phyloP scores from a whole-genome alignment of 768 basidiomycete species.

The Trametes punicea region DNA sequence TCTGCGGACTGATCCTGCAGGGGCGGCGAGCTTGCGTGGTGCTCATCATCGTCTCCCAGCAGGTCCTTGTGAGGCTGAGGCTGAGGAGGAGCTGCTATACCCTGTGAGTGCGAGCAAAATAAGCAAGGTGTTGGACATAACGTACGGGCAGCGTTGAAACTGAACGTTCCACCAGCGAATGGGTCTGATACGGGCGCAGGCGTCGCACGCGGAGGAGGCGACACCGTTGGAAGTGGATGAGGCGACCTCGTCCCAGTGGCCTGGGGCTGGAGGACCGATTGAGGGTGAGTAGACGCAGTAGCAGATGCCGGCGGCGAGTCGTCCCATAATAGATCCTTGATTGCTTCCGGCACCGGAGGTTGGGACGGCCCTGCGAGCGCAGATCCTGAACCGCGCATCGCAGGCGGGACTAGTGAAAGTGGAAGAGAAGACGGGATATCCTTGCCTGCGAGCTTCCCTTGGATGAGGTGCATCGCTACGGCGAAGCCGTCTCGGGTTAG shows the following conservation, averaged over 20 bases:
- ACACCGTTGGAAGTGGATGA: conserved; percentile 11
- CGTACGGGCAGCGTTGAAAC: conserved; percentile 29
- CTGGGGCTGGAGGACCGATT: conserved; percentile 32
- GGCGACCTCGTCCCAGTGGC: conserved; percentile 22
- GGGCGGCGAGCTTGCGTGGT: conserved; percentile 42
- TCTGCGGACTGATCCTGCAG: conserved; percentile 76
- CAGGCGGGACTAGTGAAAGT: conserved; percentile 74
- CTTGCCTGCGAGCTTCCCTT: conserved; percentile 75
- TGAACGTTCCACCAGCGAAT: conserved; percentile 49
- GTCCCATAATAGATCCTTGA: conserved; percentile 48
- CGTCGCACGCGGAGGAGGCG: conserved; percentile 17
- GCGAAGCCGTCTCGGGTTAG: conserved; percentile 92
- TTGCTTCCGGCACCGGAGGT: conserved; percentile 34
- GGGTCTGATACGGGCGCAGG: conserved; percentile 15
- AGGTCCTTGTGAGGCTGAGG: conserved; percentile 46
- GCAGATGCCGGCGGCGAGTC: conserved; percentile 34
- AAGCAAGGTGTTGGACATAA: neutral
- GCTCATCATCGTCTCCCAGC: conserved; percentile 72
- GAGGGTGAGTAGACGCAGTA: conserved; percentile 41
- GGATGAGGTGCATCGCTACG: conserved; percentile 92
- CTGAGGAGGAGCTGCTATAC: neutral
- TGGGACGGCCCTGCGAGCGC: conserved; percentile 40
- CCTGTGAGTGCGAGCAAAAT: neutral
- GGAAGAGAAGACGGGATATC: conserved; percentile 75
- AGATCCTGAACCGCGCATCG: conserved; percentile 51